Conservation (phyloP, 2,329 filamentous ascomycete species). For the Fusarium hainanense region DNA sequence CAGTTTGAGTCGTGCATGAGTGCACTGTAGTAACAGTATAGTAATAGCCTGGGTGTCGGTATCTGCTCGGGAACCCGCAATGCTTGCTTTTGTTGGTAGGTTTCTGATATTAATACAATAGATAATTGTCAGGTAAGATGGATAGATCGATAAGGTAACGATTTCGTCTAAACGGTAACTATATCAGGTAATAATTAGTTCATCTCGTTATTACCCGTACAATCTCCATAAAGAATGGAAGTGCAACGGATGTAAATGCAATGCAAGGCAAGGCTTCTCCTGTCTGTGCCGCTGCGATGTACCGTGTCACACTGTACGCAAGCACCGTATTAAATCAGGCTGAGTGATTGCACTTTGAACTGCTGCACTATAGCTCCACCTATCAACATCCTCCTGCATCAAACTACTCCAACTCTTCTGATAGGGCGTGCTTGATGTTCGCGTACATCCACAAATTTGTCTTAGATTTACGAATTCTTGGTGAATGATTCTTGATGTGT, state of each 20-base stretch:
- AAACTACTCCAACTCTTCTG: slow-evolving; percentile 12
- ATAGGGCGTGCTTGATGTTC: slow-evolving; percentile 30
- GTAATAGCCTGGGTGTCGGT: slow-evolving; percentile 20
- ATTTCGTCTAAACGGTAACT: background rate
- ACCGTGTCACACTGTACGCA: background rate
- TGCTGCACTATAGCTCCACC: slow-evolving; percentile 16
- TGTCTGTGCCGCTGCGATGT: slow-evolving; percentile 20
- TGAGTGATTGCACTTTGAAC: slow-evolving; percentile 13
- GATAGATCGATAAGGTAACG: background rate
- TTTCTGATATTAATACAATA: background rate
- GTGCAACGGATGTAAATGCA: slow-evolving; percentile 22
- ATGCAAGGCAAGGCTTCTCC: slow-evolving; percentile 25
- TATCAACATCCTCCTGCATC: slow-evolving; percentile 29
- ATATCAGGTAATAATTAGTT: background rate
- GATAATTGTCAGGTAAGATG: slow-evolving; percentile 19
- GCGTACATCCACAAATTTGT: slow-evolving; percentile 23
- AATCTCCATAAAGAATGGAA: slow-evolving; percentile 24
- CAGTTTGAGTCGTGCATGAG: slow-evolving; percentile 8
- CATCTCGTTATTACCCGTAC: slow-evolving; percentile 9
- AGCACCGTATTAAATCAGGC: slow-evolving; percentile 23
- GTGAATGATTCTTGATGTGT: slow-evolving; percentile 2
- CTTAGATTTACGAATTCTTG: slow-evolving; percentile 18
- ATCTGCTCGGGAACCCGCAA: slow-evolving; percentile 34
- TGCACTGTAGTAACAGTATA: slow-evolving; percentile 8
- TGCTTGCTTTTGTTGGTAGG: slow-evolving; percentile 6